Conservation (phyloP, 176 grass and related monocot genomes). For the Carex pumila region DNA sequence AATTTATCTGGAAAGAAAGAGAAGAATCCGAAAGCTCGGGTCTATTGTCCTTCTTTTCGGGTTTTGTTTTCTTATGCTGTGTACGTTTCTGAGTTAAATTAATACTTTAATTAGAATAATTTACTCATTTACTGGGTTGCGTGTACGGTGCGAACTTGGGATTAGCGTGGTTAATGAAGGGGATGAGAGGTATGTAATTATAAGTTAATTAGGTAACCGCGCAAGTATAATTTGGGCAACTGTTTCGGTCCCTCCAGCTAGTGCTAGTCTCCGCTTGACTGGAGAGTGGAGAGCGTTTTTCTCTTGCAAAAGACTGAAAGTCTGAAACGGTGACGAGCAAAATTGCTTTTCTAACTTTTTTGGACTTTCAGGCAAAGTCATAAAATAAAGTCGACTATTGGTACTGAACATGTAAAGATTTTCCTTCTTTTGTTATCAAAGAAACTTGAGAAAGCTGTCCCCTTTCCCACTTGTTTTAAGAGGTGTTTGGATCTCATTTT, state of each 20-base stretch:
- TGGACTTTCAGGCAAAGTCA: neutral
- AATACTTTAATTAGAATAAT: neutral
- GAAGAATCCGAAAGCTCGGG: slow-evolving; percentile 18
- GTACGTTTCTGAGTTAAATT: neutral
- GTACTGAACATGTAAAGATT: neutral
- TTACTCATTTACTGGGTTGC: slow-evolving; percentile 6
- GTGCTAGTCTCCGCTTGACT: neutral
- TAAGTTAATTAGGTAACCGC: neutral
- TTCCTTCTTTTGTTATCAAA: neutral
- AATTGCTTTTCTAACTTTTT: neutral
- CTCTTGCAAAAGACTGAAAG: neutral
- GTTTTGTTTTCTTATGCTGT: slow-evolving; percentile 17
- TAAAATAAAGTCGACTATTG: neutral
- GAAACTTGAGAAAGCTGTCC: neutral
- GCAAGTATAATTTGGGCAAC: neutral
- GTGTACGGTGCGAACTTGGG: slow-evolving; percentile 2
- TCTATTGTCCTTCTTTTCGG: slow-evolving; percentile 7
- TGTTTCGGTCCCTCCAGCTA: neutral
- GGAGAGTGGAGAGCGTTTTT: neutral
- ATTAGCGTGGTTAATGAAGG: neutral
- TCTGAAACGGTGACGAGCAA: neutral
- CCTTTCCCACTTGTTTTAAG: neutral
- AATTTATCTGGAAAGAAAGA: slow-evolving; percentile 1
- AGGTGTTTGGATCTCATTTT: neutral
- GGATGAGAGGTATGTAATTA: neutral